Percentiles rank a stretch among this genome's conserved stretches.
These are phyloP conservation scores for Trebouxiophyceae sp. DNA, from an alignment of 163 green algal species.

Conservation along the genomic window DNA sequence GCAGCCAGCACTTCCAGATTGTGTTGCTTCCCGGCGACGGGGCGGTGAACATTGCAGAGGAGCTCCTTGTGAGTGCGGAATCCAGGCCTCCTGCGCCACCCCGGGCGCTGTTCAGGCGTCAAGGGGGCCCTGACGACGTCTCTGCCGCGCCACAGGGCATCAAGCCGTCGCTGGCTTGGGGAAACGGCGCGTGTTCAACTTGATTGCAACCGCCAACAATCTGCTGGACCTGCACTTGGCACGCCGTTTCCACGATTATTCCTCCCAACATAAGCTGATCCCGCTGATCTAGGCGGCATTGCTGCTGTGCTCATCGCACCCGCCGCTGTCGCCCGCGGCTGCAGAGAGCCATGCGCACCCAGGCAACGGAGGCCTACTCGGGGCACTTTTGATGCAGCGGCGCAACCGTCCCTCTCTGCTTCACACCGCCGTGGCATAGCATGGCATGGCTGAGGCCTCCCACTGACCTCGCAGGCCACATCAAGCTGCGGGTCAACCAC, in stretches of 20 bases:
- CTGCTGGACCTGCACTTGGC: conserved; percentile 82
- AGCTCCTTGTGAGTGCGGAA: conserved; percentile 82
- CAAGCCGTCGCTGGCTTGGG: neutral
- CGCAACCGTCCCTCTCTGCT: neutral
- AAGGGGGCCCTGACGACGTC: too few species aligned
- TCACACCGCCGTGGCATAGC: neutral
- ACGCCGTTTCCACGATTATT: neutral
- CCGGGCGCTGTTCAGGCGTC: neutral
- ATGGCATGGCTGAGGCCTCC: neutral
- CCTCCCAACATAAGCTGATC: neutral
- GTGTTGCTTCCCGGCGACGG: conserved; percentile 74
- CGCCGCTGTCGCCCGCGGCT: too few species aligned
- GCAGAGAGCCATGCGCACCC: conserved; percentile 84
- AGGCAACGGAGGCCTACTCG: conserved; percentile 84
- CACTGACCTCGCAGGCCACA: conserved; percentile 60
- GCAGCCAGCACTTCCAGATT: conserved; percentile 81
- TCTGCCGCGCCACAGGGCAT: too few species aligned
- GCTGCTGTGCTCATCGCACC: too few species aligned
- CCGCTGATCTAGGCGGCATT: neutral
- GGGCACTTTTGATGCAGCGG: conserved; percentile 84
- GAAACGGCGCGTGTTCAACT: conserved; percentile 41
- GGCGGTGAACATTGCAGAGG: conserved; percentile 74
- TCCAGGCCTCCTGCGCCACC: neutral
- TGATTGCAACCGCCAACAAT: conserved; percentile 65
- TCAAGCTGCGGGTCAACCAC: conserved; percentile 97